Evolutionary conservation across 805 yeast species (phyloP), one percentile per base, ranked within the genome.

Genomic region (Grigorovia jiainica): DNA sequence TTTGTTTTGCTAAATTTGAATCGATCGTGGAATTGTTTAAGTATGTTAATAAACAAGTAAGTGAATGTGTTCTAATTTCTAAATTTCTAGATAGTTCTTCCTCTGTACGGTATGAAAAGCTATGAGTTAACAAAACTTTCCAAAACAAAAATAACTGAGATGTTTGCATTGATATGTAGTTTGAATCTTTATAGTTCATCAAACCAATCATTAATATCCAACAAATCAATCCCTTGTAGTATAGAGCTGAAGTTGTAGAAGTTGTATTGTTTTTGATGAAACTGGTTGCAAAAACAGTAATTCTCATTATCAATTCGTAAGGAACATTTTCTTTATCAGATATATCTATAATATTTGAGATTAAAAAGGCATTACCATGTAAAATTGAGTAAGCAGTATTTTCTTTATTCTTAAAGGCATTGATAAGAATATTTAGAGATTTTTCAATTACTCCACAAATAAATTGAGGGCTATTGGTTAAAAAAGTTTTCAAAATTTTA

Each of bases 201-300:
- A 82, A 57, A 2, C 90, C 90, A 45, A 70, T 66, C 18, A 83
- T 52, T 19, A 80, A 52, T 13, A 75, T 68, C 90, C 92, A 83
- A 33, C 85, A 61, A 34, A 73, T 57, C 38, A 73, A 39, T 31
- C 66, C 54, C 50, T 68, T 57, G 49, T 61, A 54, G 56, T 64
- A 54, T 45, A 67, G 41, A 34, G 60, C 34, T 8, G 58, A 45
- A 2, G 58, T 49, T 0, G 63, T 60, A 3, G 66, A 47, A 2
- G 62, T 53, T 1, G 62, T 55, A 23, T 55, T 58, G 24, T 63
- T 58, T 44, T 70, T 71, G n/a, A 72, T 53, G 30, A 70, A 61
- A 24, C 71, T 61, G 11, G 70, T 64, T 0, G 75, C 70, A 25
- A 71, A 62, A 0, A 66, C 64, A 38, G 73, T 66, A 4, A 72